phyloP scores from a whole-genome alignment of 2,329 filamentous ascomycete species.

The Epichloe uncinata region DNA sequence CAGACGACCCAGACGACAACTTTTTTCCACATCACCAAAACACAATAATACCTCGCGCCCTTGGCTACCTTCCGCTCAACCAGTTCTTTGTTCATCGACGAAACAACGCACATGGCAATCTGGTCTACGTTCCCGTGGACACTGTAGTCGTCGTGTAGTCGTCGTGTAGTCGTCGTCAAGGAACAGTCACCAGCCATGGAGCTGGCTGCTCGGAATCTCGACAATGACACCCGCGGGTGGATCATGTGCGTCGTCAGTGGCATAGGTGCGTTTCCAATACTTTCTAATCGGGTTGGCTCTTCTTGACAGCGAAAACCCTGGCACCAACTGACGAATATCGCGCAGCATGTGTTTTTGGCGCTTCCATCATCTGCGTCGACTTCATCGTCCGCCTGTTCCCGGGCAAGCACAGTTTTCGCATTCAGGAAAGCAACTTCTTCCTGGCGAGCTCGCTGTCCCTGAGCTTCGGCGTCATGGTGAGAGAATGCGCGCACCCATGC shows the following conservation, averaged over 20 bases:
- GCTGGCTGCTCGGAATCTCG: conserved; percentile 26
- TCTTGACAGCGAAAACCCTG: conserved; percentile 8
- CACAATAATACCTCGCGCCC: too few relatives aligned
- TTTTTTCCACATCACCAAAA: not conserved
- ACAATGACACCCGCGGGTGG: conserved; percentile 86
- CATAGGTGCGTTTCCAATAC: conserved; percentile 35
- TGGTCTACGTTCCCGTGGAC: not conserved
- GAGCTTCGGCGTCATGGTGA: conserved; percentile 92
- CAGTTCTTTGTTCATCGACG: not conserved
- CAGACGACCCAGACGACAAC: too few relatives aligned
- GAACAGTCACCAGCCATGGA: conserved; percentile 21
- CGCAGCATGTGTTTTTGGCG: conserved; percentile 55
- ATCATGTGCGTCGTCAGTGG: conserved; percentile 81
- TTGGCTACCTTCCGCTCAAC: not conserved
- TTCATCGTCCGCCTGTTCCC: conserved; percentile 60
- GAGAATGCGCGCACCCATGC: not conserved
- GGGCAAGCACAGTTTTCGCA: conserved; percentile 63
- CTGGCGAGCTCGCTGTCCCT: conserved; percentile 78
- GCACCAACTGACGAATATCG: conserved; percentile 2
- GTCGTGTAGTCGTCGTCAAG: not conserved
- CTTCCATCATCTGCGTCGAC: conserved; percentile 80
- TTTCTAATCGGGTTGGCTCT: conserved; percentile 9
- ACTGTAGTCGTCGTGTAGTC: not conserved
- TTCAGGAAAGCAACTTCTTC: conserved; percentile 81
- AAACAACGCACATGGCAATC: not conserved